phyloP scores from a whole-genome alignment of 345 rosid species.

The Noccaea caerulescens region DNA sequence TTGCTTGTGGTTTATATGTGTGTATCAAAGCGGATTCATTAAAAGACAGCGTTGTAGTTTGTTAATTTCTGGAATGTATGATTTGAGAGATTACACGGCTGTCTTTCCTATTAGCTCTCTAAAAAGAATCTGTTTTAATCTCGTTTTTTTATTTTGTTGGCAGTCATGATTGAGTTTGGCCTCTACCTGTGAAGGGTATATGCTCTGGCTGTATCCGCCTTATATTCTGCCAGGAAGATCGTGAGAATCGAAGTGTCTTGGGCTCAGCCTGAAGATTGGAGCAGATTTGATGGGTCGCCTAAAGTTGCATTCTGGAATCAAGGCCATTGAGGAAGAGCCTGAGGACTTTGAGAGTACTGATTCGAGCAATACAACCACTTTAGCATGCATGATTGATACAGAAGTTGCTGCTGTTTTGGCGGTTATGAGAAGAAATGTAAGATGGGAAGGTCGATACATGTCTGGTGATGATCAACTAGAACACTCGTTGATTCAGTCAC shows the following conservation, averaged over 20 bases:
- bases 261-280: constrained; percentile 39
- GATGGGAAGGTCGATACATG: constrained; percentile 96
- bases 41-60: neutral
- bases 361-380: constrained; percentile 59
- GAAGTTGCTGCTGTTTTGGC: constrained; percentile 96
- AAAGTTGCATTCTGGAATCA: constrained; percentile 88
- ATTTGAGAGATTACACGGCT: neutral
- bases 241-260: constrained; percentile 37
- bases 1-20: neutral
- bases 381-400: constrained; percentile 83
- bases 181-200: constrained; percentile 46
- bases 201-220: constrained; percentile 37
- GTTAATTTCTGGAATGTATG: constrained; percentile 1
- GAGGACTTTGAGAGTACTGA: constrained; percentile 68
- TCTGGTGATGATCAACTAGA: constrained; percentile 95
- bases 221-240: constrained; percentile 30
- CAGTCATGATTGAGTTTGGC: constrained; percentile 33
- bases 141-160: neutral
- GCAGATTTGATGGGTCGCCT: constrained; percentile 76
- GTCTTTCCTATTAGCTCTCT: constrained; percentile 2
- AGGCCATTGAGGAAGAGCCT: constrained; percentile 92
- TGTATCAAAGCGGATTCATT: constrained; percentile 11
- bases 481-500: constrained; percentile 84
- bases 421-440: constrained; percentile 96
- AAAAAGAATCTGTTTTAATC: neutral